Percentiles rank a stretch among this genome's conserved stretches.
phyloP scores from a whole-genome alignment of 768 basidiomycete genomes.

The Coprinellus aureogranulatus region DNA sequence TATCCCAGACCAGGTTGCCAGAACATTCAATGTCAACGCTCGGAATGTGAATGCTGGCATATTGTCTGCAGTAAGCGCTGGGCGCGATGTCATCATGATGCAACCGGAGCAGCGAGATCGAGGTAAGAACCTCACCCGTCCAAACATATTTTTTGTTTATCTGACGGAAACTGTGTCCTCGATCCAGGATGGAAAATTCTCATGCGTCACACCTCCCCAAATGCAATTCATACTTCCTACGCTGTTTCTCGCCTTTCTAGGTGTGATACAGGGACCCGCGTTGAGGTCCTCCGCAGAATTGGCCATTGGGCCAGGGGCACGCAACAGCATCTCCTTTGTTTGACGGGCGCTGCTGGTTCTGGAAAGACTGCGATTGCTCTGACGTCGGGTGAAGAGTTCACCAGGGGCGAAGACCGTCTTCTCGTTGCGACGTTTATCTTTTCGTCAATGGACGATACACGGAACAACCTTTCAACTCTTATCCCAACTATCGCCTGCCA shows the following conservation, averaged over 20 bases:
- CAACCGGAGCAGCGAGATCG: too few relatives aligned
- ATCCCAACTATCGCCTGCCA: slow-evolving; percentile 6
- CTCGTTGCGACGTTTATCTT: slow-evolving; percentile 2
- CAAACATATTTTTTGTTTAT: too few relatives aligned
- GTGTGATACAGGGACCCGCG: slow-evolving; percentile 2
- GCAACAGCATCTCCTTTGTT: not conserved
- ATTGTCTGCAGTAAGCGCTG: too few relatives aligned
- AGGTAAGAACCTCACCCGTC: too few relatives aligned
- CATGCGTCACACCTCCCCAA: not conserved
- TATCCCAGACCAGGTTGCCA: too few relatives aligned
- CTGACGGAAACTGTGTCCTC: too few relatives aligned
- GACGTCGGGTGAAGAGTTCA: not conserved
- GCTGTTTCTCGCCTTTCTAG: not conserved
- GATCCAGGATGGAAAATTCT: not conserved
- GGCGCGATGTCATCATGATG: too few relatives aligned
- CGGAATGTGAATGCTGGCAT: too few relatives aligned
- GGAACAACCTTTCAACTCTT: not conserved
- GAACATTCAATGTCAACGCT: too few relatives aligned
- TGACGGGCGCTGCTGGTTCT: slow-evolving; percentile 4
- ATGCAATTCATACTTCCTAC: slow-evolving; percentile 1
- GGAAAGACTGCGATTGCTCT: slow-evolving; percentile 3
- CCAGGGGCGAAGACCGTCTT: not conserved
- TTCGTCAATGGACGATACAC: not conserved
- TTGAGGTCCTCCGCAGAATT: not conserved
- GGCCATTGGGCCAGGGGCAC: not conserved